Percentiles rank a stretch among this genome's conserved stretches.
phyloP scores from a whole-genome alignment of 345 rosid species.

The Linum trigynum region DNA sequence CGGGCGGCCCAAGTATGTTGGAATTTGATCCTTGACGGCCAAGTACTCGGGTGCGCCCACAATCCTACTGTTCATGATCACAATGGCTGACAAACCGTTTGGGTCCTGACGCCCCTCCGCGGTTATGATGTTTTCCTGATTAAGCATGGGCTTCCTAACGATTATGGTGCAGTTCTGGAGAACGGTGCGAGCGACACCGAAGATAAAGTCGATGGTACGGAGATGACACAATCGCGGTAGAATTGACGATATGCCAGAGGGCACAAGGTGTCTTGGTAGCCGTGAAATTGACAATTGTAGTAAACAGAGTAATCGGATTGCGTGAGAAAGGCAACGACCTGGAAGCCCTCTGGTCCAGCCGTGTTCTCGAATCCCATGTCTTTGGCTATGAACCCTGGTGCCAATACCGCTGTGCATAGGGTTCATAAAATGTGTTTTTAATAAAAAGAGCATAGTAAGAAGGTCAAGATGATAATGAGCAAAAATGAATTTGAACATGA shows the following conservation, averaged over 20 bases:
- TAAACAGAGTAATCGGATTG: slow-evolving; percentile 12
- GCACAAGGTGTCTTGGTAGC: slow-evolving; percentile 18
- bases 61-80: slow-evolving; percentile 58
- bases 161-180: slow-evolving; percentile 61
- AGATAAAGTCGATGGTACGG: slow-evolving; percentile 39
- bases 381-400: slow-evolving; percentile 19
- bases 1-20: slow-evolving; percentile 69
- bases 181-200: slow-evolving; percentile 42
- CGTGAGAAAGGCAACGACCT: slow-evolving; percentile 14
- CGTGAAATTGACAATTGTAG: slow-evolving; percentile 19
- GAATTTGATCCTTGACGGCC: slow-evolving; percentile 26
- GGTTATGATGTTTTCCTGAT: slow-evolving; percentile 45
- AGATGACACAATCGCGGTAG: slow-evolving; percentile 20
- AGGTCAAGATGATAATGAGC: too few species aligned
- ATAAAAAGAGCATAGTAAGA: too few species aligned
- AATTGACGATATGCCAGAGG: slow-evolving; percentile 24
- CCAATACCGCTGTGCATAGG: neutral
- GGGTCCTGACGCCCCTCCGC: slow-evolving; percentile 54
- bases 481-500: too few species aligned
- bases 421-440: too few species aligned
- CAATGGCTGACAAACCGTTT: slow-evolving; percentile 35
- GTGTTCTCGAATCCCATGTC: slow-evolving; percentile 26
- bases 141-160: slow-evolving; percentile 34
- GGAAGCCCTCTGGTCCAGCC: slow-evolving; percentile 16
- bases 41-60: slow-evolving; percentile 29